Evolutionary conservation across 352 stramenopile genomes (phyloP).

Genomic region (Pythium sp.): DNA sequence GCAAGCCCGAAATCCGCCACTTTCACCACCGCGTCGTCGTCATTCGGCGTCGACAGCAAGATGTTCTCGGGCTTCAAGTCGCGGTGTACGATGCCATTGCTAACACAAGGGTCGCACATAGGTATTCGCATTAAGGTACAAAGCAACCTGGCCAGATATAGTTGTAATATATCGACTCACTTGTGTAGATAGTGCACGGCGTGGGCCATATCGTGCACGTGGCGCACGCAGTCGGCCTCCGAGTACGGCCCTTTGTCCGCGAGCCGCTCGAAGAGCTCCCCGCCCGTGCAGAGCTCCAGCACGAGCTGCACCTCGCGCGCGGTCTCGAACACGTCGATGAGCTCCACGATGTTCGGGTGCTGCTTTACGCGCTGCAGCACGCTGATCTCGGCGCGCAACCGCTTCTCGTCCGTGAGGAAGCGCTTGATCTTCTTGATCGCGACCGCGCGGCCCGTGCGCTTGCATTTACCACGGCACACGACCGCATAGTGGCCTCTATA

Average conservation of each 20-base stretch:
- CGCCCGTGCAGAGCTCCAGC: conserved; percentile 77
- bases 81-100: conserved; percentile 74
- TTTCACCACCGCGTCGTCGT: conserved; percentile 62
- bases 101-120: conserved; percentile 19
- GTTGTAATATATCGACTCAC: too few relatives aligned
- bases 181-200: conserved; percentile 75
- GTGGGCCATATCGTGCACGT: conserved; percentile 63
- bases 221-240: conserved; percentile 74
- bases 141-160: too few relatives aligned
- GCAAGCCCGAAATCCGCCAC: conserved; percentile 85
- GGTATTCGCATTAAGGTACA: too few relatives aligned
- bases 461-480: conserved; percentile 54
- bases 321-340: conserved; percentile 82
- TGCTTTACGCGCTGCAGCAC: conserved; percentile 53
- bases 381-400: conserved; percentile 59
- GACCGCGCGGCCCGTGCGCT: conserved; percentile 44
- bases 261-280: conserved; percentile 80
- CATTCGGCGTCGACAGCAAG: conserved; percentile 59
- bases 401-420: conserved; percentile 70
- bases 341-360: conserved; percentile 76
- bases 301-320: conserved; percentile 74
- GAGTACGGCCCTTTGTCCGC: conserved; percentile 81
- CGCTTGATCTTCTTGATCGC: conserved; percentile 86
- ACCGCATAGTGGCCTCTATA: conserved; percentile 74
- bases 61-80: conserved; percentile 88